Conservation (phyloP, 2,329 filamentous ascomycete species). For the Pestalotiopsis sp. region DNA sequence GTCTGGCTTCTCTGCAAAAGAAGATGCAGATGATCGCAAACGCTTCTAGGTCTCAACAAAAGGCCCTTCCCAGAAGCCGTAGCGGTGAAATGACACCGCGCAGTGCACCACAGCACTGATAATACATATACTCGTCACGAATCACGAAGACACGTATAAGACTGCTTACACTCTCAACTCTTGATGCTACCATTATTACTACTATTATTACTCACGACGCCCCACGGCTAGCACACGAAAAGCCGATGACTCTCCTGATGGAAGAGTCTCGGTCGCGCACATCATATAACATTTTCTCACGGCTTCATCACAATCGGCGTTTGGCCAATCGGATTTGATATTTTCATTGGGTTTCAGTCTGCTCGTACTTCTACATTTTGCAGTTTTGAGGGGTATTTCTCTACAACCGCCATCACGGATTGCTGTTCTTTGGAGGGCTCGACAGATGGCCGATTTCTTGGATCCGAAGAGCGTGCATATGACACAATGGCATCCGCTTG, state of each 20-base stretch:
- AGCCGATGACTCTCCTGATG: constrained; percentile 15
- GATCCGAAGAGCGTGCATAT: not conserved
- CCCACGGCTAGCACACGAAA: constrained; percentile 30
- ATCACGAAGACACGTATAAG: constrained; percentile 36
- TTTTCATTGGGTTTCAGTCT: not conserved
- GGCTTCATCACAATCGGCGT: constrained; percentile 1
- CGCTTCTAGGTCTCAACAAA: constrained; percentile 53
- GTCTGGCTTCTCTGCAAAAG: constrained; percentile 59
- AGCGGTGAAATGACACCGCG: constrained; percentile 60
- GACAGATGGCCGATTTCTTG: not conserved
- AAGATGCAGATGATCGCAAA: constrained; percentile 65
- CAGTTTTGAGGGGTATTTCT: not conserved
- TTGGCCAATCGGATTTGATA: not conserved
- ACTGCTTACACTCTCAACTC: constrained; percentile 20
- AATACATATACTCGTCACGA: constrained; percentile 24
- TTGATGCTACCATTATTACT: constrained; percentile 16
- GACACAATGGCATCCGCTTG: not conserved
- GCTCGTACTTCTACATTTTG: constrained; percentile 1
- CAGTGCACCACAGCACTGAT: constrained; percentile 48
- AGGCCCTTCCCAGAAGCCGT: constrained; percentile 47
- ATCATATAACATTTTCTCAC: not conserved
- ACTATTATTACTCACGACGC: constrained; percentile 27
- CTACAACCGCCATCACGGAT: not conserved
- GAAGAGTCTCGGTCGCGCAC: not conserved
- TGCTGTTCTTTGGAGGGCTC: not conserved